Percentiles rank a stretch among this genome's conserved stretches.
Conservation (phyloP, 106 monocot species). For the Posidonia australis region DNA sequence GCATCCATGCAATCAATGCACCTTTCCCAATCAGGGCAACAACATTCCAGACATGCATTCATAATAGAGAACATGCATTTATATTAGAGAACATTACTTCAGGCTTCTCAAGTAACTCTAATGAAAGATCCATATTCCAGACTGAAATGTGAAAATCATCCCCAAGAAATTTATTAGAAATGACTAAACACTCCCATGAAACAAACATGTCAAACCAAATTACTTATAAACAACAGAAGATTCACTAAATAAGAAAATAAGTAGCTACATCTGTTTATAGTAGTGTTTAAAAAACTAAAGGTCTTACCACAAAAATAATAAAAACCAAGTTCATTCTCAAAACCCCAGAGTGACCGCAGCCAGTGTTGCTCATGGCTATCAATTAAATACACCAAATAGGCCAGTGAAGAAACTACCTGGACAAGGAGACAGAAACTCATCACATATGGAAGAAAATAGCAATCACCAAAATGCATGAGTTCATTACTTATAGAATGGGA, state of each 20-base stretch:
- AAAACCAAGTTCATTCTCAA: slow-evolving; percentile 68
- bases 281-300: background rate
- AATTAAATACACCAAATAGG: slow-evolving; percentile 66
- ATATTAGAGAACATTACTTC: too few species aligned
- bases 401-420: slow-evolving; percentile 74
- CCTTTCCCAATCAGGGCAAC: too few species aligned
- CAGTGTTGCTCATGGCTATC: slow-evolving; percentile 65
- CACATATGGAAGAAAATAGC: background rate
- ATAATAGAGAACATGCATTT: too few species aligned
- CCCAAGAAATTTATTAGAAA: too few species aligned
- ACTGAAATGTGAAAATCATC: too few species aligned
- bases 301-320: slow-evolving; percentile 89
- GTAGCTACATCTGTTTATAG: background rate
- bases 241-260: background rate
- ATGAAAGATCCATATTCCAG: too few species aligned
- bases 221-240: background rate
- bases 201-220: background rate
- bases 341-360: slow-evolving; percentile 64
- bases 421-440: slow-evolving; percentile 6
- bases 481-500: background rate
- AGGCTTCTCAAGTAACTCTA: too few species aligned
- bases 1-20: too few species aligned
- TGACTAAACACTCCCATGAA: too few species aligned
- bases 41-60: too few species aligned
- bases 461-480: background rate